Percentiles rank a stretch among this genome's conserved stretches.
These are phyloP conservation scores for Penium margaritaceum DNA, from an alignment of 139 green algal genomes.

Conservation along the genomic window DNA sequence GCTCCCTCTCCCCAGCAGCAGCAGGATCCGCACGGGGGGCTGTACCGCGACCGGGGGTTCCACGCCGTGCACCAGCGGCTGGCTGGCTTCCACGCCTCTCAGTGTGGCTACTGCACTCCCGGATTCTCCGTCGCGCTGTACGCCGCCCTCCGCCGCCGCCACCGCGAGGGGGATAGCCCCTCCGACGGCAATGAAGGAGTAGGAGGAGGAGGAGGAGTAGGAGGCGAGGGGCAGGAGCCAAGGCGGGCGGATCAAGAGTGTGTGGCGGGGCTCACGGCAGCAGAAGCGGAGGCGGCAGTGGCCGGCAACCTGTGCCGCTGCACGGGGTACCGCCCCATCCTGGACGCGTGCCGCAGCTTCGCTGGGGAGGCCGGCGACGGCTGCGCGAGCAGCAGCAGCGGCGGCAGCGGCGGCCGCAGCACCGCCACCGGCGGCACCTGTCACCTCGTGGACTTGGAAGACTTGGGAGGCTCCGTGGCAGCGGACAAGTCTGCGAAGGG, in stretches of 20 bases:
- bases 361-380: too few species aligned
- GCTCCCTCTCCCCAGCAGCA: neutral
- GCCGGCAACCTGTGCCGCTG: constrained; percentile 58
- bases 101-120: constrained; percentile 78
- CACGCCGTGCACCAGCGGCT: constrained; percentile 24
- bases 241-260: too few species aligned
- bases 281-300: constrained; percentile 18
- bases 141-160: constrained; percentile 11
- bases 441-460: too few species aligned
- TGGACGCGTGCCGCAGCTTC: constrained; percentile 52
- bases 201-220: neutral
- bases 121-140: constrained; percentile 30
- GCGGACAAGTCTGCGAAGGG: too few species aligned
- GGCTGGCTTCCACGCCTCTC: constrained; percentile 45
- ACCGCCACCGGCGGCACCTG: too few species aligned
- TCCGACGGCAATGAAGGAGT: too few species aligned
- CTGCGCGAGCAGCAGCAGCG: too few species aligned
- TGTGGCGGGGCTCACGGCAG: neutral
- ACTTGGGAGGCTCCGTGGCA: too few species aligned
- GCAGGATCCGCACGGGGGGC: neutral
- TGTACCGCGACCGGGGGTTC: neutral
- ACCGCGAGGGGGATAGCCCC: too few species aligned
- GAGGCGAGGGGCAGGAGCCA: neutral
- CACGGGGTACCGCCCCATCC: constrained; percentile 70
- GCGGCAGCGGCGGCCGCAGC: neutral